These are phyloP conservation scores for Fusarium marasasianum DNA, from an alignment of 2,329 filamentous ascomycete genomes.

Conservation along the genomic window DNA sequence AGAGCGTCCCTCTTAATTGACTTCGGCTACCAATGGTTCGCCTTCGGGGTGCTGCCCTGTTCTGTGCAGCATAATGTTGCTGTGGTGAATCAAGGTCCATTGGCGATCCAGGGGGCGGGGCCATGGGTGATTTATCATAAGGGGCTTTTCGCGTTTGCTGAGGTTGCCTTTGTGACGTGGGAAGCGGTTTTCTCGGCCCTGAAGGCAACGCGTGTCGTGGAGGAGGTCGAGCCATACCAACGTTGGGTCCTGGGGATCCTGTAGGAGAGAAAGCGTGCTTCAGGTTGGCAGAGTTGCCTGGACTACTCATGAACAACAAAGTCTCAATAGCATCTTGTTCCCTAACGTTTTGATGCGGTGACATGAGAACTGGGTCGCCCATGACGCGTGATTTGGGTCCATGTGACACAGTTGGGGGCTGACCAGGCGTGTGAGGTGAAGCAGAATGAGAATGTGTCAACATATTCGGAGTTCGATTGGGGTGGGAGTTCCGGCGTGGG, in stretches of 20 bases:
- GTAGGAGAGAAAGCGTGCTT: slow-evolving; percentile 63
- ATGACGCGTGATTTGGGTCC: slow-evolving; percentile 47
- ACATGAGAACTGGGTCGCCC: slow-evolving; percentile 68
- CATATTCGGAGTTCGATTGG: slow-evolving; percentile 59
- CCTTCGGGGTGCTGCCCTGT: slow-evolving; percentile 53
- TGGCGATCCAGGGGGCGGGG: slow-evolving; percentile 50
- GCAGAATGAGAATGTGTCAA: slow-evolving; percentile 60
- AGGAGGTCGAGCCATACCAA: slow-evolving; percentile 20
- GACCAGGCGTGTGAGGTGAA: slow-evolving; percentile 56
- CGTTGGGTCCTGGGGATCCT: slow-evolving; percentile 47
- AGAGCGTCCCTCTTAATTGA: slow-evolving; percentile 54
- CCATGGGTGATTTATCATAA: slow-evolving; percentile 58
- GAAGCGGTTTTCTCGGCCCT: slow-evolving; percentile 62
- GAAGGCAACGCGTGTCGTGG: slow-evolving; percentile 55
- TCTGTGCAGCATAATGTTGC: slow-evolving; percentile 39
- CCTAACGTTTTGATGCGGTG: slow-evolving; percentile 70
- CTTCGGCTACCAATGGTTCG: slow-evolving; percentile 53
- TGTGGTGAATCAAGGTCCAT: slow-evolving; percentile 59
- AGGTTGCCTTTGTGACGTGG: slow-evolving; percentile 57
- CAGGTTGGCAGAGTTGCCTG: slow-evolving; percentile 73
- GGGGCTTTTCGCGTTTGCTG: slow-evolving; percentile 56
- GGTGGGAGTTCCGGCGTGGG: slow-evolving; percentile 61
- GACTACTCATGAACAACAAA: slow-evolving; percentile 83
- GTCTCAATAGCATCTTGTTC: slow-evolving; percentile 87
- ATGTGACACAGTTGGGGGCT: slow-evolving; percentile 45